Percentiles rank a stretch among this genome's conserved stretches.
Evolutionary conservation across 1,139 yeast species (phyloP).

Genomic region (Pichia kudriavzevii): DNA sequence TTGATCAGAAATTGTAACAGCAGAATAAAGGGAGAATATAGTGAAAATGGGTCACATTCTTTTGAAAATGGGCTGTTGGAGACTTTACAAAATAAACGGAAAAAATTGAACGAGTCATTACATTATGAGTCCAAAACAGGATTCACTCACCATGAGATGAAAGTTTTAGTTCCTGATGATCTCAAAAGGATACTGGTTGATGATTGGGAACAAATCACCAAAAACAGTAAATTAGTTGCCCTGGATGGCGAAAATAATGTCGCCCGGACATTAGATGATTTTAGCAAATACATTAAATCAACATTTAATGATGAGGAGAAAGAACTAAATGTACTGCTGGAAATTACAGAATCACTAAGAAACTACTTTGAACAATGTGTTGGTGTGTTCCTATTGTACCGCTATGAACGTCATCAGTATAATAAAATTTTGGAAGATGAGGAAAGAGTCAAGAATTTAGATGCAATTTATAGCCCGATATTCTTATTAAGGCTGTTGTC

Average conservation of each 20-base stretch:
- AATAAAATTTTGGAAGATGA: slow-evolving; percentile 35
- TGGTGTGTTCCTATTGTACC: slow-evolving; percentile 67
- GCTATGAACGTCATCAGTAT: slow-evolving; percentile 80
- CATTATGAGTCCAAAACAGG: slow-evolving; percentile 13
- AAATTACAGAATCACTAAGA: slow-evolving; percentile 60
- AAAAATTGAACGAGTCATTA: not conserved
- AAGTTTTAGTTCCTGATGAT: slow-evolving; percentile 50
- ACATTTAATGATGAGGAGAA: slow-evolving; percentile 30
- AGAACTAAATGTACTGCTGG: slow-evolving; percentile 47
- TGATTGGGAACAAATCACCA: slow-evolving; percentile 90
- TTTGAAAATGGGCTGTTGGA: too few relatives aligned
- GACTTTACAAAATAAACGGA: slow-evolving; percentile 2
- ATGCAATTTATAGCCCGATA: slow-evolving; percentile 51
- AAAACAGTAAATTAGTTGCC: slow-evolving; percentile 59
- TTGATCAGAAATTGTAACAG: not conserved
- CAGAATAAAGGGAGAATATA: not conserved
- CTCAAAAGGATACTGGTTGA: slow-evolving; percentile 71
- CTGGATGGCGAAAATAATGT: slow-evolving; percentile 53
- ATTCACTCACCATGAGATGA: slow-evolving; percentile 16
- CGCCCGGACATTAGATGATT: slow-evolving; percentile 43
- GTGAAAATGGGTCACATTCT: not conserved
- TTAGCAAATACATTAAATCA: slow-evolving; percentile 23
- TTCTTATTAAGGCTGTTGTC: slow-evolving; percentile 59
- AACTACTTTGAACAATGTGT: slow-evolving; percentile 72
- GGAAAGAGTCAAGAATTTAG: slow-evolving; percentile 21